These are phyloP conservation scores for Venturia aucupariae DNA, from an alignment of 2,329 filamentous ascomycete genomes.

Conservation along the genomic window DNA sequence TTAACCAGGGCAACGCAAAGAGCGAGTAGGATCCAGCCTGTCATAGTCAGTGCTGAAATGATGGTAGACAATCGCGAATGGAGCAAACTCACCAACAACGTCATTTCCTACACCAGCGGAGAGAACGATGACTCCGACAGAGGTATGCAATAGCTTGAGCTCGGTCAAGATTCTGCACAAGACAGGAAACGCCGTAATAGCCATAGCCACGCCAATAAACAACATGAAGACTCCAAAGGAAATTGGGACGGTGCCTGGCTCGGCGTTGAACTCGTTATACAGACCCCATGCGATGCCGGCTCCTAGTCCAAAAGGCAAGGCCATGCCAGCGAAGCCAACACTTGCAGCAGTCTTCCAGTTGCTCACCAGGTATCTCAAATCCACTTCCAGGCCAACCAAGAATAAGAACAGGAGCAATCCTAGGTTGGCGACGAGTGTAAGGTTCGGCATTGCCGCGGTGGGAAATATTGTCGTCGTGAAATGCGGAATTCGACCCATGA, in stretches of 20 bases:
- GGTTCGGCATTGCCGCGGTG: constrained; percentile 58
- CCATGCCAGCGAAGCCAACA: constrained; percentile 72
- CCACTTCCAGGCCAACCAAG: constrained; percentile 78
- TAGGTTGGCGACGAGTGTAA: constrained; percentile 72
- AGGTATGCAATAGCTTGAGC: constrained; percentile 72
- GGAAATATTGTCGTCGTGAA: constrained; percentile 75
- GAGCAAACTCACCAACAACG: constrained; percentile 49
- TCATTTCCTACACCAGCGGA: constrained; percentile 92
- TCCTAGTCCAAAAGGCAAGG: constrained; percentile 73
- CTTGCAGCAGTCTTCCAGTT: constrained; percentile 75
- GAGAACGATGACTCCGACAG: constrained; percentile 79
- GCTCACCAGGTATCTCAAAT: constrained; percentile 63
- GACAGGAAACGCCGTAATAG: constrained; percentile 86
- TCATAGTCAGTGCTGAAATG: neutral
- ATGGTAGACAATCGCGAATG: neutral
- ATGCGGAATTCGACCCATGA: constrained; percentile 76
- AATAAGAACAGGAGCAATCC: constrained; percentile 81
- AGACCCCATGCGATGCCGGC: constrained; percentile 73
- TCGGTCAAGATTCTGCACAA: constrained; percentile 90
- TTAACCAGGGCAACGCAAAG: constrained; percentile 92
- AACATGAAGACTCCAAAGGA: constrained; percentile 55
- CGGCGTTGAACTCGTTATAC: constrained; percentile 60
- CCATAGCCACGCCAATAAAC: constrained; percentile 88
- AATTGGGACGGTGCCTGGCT: constrained; percentile 47
- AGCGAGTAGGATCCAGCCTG: constrained; percentile 78